Evolutionary conservation across 306 rosid genomes (phyloP).

Genomic region (Cucurbita moschata): DNA sequence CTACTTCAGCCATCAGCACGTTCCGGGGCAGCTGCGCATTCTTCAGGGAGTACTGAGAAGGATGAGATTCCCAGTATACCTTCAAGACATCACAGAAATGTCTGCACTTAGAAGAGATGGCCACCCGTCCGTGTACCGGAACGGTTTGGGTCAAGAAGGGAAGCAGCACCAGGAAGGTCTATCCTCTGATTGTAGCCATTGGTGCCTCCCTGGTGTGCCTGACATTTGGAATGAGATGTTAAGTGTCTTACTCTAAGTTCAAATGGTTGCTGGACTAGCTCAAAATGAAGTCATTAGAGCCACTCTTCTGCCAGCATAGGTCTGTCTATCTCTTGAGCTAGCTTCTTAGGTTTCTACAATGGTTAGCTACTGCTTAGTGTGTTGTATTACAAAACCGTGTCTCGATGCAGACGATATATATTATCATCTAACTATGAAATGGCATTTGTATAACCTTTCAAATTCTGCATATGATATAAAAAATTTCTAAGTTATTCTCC

Average conservation of each 20-base stretch:
- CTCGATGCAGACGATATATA: background rate
- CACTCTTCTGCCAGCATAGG: conserved; percentile 14
- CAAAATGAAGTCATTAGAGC: conserved; percentile 16
- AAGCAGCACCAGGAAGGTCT: conserved; percentile 36
- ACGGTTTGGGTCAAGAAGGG: conserved; percentile 40
- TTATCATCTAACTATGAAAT: background rate
- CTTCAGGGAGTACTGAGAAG: conserved; percentile 57
- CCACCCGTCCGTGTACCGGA: conserved; percentile 76
- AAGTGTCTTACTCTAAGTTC: conserved; percentile 43
- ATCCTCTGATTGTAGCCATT: conserved; percentile 96
- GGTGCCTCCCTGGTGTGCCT: conserved; percentile 99
- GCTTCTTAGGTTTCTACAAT: conserved; percentile 1
- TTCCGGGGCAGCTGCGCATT: conserved; percentile 60
- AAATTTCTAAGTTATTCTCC: background rate
- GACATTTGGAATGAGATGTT: conserved; percentile 90
- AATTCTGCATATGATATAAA: background rate
- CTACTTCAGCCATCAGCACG: conserved; percentile 58
- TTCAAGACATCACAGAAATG: conserved; percentile 71
- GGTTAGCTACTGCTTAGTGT: conserved; percentile 3
- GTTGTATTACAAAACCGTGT: background rate
- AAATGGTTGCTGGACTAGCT: background rate
- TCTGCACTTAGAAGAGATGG: conserved; percentile 80
- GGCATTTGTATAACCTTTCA: background rate
- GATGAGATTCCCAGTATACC: conserved; percentile 82
- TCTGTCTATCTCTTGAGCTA: conserved; percentile 11